Evolutionary conservation across 306 rosid species (phyloP).

Genomic region (Heteromeles arbutifolia): DNA sequence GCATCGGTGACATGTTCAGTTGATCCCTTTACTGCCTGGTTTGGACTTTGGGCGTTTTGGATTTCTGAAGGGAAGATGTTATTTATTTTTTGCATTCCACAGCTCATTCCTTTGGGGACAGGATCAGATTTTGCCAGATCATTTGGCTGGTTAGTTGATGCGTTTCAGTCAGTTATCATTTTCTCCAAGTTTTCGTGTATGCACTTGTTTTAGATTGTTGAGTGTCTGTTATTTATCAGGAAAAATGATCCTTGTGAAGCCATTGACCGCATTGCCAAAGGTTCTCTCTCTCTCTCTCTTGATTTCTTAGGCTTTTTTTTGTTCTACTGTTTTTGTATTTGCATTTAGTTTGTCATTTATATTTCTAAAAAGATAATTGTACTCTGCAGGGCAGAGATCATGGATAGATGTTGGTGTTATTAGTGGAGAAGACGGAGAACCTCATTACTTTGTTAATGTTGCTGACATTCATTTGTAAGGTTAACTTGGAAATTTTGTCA

Average conservation of each 20-base stretch:
- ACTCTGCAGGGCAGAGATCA: slow-evolving; percentile 65
- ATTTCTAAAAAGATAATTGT: slow-evolving; percentile 10
- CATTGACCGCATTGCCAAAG: slow-evolving; percentile 72
- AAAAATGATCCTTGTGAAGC: slow-evolving; percentile 80
- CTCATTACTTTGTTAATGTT: slow-evolving; percentile 80
- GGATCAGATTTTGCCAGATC: slow-evolving; percentile 93
- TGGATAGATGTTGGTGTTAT: slow-evolving; percentile 70
- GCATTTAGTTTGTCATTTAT: slow-evolving; percentile 18
- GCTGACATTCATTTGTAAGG: slow-evolving; percentile 96
- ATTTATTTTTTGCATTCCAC: slow-evolving; percentile 35
- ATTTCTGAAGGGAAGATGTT: slow-evolving; percentile 11
- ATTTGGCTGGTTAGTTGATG: slow-evolving; percentile 68
- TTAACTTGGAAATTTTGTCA: slow-evolving; percentile 23
- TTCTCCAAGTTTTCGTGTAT: not conserved
- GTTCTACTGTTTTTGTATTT: not conserved
- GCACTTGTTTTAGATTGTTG: slow-evolving; percentile 11
- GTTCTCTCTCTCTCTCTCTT: slow-evolving; percentile 15
- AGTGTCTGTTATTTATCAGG: slow-evolving; percentile 42
- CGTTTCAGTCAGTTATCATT: slow-evolving; percentile 4
- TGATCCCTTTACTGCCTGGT: not conserved
- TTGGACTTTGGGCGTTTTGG: not conserved
- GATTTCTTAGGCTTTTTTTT: not conserved
- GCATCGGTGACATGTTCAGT: slow-evolving; percentile 7
- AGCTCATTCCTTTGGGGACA: slow-evolving; percentile 94
- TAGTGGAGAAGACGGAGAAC: slow-evolving; percentile 43